Conservation (phyloP, 2,329 filamentous ascomycete genomes). For the Neonectria hederae region DNA sequence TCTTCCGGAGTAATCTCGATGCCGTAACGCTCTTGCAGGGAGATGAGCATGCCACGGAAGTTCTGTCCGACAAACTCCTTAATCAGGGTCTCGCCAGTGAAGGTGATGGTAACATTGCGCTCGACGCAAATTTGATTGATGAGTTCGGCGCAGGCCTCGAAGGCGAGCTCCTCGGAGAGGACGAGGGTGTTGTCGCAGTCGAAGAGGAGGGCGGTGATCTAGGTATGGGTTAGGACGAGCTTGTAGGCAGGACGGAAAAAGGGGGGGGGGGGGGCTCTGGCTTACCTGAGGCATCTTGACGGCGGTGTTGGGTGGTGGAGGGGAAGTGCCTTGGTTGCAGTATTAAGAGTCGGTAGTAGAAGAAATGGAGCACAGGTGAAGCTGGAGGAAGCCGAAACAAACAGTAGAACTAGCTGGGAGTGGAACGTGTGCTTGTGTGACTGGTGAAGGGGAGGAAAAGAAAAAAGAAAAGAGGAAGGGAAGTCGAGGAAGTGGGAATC, state of each 20-base stretch:
- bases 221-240: constrained; percentile 8
- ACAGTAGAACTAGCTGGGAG: neutral
- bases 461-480: constrained; percentile 21
- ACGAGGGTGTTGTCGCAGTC: constrained; percentile 93
- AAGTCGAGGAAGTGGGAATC: constrained; percentile 22
- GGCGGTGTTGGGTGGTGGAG: constrained; percentile 2
- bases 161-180: constrained; percentile 88
- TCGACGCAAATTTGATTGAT: constrained; percentile 84
- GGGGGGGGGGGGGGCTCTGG: constrained; percentile 1
- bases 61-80: constrained; percentile 91
- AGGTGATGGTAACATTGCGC: constrained; percentile 70
- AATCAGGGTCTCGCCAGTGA: constrained; percentile 82
- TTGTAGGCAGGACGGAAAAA: constrained; percentile 2
- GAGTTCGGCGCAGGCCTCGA: constrained; percentile 89
- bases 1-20: constrained; percentile 76
- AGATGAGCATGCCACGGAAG: constrained; percentile 89
- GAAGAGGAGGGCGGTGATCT: constrained; percentile 77
- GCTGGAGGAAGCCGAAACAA: neutral
- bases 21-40: constrained; percentile 78
- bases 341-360: neutral
- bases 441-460: constrained; percentile 19
- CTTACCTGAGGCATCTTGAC: constrained; percentile 24
- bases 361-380: neutral
- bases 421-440: constrained; percentile 6
- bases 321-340: neutral